Base-by-base conservation (phyloP, 2,329 filamentous ascomycete genomes). In the Fusarium duplospermum region DNA sequence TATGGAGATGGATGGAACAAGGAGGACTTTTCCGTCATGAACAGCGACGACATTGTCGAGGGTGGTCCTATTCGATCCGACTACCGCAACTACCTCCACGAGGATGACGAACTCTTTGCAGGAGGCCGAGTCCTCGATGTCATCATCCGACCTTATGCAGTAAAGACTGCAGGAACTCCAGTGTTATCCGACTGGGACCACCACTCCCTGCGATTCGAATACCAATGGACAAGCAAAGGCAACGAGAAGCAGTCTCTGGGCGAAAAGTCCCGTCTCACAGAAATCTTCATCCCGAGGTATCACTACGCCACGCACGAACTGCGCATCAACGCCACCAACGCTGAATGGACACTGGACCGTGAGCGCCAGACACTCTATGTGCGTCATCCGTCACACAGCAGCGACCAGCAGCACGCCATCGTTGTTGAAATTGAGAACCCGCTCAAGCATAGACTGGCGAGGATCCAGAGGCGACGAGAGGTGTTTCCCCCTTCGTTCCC, bases 1-100 rank as follows among this genome's bases (percentile, higher is more conserved):
- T 82, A 82, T 10, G 83, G 83, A 0, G 83, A 85, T 13, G 82
- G 83, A 2, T 85, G 83, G 83, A 85, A 85, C 65, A 84, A 81
- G 63, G 83, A 85, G 64, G 83, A 85, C 54, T 85, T 85, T 59
- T 85, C 84, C 0, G 74, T 85, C 27, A 76, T 84, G 22, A 84
- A 84, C 9, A 79, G 82, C 22, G 79, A 84, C 62, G 77, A 77
- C 0, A 70, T 76, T 11, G 75, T 78, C 1, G 80, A 79, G 9
- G 72, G 80, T 11, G 70, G 71, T 2, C 76, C 79, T 1, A 73
- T 78, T 0, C 76, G 70, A 4, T 69, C 67, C 5, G 81, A 85
- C 58, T 81, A 83, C 62, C 75, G 81, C n/a, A 83, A 84, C 35
- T 35, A 74, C 6, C 50, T 47, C 0, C 79, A 83, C 56, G 78